Evolutionary conservation across 345 rosid species (phyloP).

Genomic region (Salix suchowensis): DNA sequence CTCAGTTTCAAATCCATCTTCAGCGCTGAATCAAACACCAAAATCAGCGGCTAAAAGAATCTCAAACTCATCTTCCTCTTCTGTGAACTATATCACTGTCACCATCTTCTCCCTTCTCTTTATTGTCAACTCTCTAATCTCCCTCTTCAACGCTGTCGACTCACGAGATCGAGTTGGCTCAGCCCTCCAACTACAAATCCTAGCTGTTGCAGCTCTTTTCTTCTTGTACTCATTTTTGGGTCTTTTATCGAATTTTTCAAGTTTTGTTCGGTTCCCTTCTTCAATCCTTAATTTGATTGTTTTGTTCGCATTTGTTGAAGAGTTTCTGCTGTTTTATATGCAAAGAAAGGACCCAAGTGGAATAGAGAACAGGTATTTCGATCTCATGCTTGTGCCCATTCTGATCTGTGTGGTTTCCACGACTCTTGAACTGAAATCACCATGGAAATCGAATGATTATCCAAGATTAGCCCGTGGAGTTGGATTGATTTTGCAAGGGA

Average conservation of each 20-base stretch:
- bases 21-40: constrained; percentile 27
- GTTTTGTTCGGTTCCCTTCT: constrained; percentile 37
- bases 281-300: constrained; percentile 46
- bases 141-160: constrained; percentile 47
- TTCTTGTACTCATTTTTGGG: constrained; percentile 55
- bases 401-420: constrained; percentile 57
- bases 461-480: constrained; percentile 58
- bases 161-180: constrained; percentile 62
- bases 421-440: constrained; percentile 38
- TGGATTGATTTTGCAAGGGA: constrained; percentile 75
- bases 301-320: constrained; percentile 78
- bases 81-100: constrained; percentile 20
- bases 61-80: constrained; percentile 14
- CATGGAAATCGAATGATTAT: constrained; percentile 10
- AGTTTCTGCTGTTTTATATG: constrained; percentile 67
- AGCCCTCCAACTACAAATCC: constrained; percentile 59
- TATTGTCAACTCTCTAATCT: constrained; percentile 47
- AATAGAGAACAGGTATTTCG: constrained; percentile 56
- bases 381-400: constrained; percentile 82
- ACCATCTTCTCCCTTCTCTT: constrained; percentile 48
- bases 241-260: constrained; percentile 25
- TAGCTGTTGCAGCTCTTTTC: constrained; percentile 54
- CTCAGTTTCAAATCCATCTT: constrained; percentile 16
- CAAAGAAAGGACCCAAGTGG: constrained; percentile 64
- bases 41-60: constrained; percentile 8